A percentile compares a stretch with the other conserved stretches of the same genome.
Evolutionary conservation across 768 basidiomycete genomes (phyloP).

Genomic region (Naganishia friedmannii): DNA sequence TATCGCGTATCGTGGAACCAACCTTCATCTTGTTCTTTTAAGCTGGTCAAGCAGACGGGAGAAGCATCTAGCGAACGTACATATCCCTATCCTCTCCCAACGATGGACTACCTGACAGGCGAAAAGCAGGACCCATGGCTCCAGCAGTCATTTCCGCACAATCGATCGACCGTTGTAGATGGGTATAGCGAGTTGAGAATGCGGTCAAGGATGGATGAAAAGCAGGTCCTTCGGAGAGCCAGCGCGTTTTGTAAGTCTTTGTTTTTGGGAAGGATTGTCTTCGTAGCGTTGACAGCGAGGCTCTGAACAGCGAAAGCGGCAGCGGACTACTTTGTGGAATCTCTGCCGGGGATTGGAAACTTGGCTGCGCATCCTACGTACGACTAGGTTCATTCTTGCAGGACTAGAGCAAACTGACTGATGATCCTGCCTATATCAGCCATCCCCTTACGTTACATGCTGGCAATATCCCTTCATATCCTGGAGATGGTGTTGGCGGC

Average conservation of each 20-base stretch:
- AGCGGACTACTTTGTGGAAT: constrained; percentile 51
- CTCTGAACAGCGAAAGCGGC: constrained; percentile 34
- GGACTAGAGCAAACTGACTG: no score
- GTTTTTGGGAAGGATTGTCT: not conserved
- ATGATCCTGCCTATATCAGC: constrained; percentile 28
- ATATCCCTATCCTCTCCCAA: not conserved
- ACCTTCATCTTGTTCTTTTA: not conserved
- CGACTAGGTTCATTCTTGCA: constrained; percentile 19
- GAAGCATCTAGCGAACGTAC: not conserved
- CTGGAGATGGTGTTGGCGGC: constrained; percentile 47
- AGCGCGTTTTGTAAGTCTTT: constrained; percentile 6
- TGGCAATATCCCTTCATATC: constrained; percentile 49
- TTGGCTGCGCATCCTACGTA: constrained; percentile 50
- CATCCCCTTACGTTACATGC: constrained; percentile 51
- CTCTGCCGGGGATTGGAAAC: constrained; percentile 49
- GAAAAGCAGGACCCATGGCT: constrained; percentile 8
- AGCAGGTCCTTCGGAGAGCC: not conserved
- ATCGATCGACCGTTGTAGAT: not conserved
- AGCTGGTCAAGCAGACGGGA: not conserved
- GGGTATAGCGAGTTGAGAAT: not conserved
- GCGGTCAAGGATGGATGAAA: not conserved
- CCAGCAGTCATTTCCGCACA: constrained; percentile 1
- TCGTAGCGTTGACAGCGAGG: no score
- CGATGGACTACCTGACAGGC: constrained; percentile 7
- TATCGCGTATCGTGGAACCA: not conserved